phyloP scores from a whole-genome alignment of 2,329 filamentous ascomycete genomes.

The Ilyonectria mors-panacis region DNA sequence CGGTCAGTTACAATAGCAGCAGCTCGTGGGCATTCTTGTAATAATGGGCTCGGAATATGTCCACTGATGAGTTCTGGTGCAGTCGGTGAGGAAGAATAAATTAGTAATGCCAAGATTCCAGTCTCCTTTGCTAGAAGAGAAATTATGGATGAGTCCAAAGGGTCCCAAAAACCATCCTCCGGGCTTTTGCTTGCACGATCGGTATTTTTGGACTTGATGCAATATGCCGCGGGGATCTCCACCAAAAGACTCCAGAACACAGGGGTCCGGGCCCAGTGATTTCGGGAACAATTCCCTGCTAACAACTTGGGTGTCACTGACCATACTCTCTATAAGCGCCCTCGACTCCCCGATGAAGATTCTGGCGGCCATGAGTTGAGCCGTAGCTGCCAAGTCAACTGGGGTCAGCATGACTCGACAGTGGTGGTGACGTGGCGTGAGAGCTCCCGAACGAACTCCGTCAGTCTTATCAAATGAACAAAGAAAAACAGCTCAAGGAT shows the following conservation, averaged over 20 bases:
- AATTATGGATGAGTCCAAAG: neutral
- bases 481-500: neutral
- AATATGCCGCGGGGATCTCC: neutral
- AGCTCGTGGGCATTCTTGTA: neutral
- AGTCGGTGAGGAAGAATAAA: neutral
- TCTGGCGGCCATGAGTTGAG: neutral
- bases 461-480: no score
- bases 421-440: neutral
- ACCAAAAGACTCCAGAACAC: neutral
- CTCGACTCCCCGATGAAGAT: neutral
- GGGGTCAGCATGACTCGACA: neutral
- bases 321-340: neutral
- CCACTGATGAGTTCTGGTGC: neutral
- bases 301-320: neutral
- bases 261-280: neutral
- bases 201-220: neutral
- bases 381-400: neutral
- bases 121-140: neutral
- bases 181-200: neutral
- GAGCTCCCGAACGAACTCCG: neutral
- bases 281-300: neutral
- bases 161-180: neutral
- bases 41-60: neutral
- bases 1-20: neutral
- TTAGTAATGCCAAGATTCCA: neutral